Percentiles rank a stretch among this genome's conserved stretches.
These are phyloP conservation scores for Corinectria fuckeliana DNA, from an alignment of 2,329 filamentous ascomycete species.

Conservation along the genomic window DNA sequence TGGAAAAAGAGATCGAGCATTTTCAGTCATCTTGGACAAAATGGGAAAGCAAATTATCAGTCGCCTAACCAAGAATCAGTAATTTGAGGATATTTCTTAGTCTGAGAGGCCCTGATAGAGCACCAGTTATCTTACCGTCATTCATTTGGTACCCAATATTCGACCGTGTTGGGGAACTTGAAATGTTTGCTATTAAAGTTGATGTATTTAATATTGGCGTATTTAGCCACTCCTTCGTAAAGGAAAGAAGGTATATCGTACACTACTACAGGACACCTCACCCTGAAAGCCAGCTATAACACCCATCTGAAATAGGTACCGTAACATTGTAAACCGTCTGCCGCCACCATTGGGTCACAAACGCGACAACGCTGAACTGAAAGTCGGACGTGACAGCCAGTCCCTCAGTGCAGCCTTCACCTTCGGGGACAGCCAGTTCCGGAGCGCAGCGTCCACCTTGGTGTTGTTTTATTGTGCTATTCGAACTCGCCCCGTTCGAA, in stretches of 20 bases:
- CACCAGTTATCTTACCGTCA: no score
- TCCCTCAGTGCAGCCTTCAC: constrained; percentile 31
- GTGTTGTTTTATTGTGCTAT: constrained; percentile 16
- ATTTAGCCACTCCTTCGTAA: neutral
- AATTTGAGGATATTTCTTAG: no score
- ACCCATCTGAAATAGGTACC: constrained; percentile 25
- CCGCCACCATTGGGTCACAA: constrained; percentile 38
- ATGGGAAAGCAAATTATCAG: neutral
- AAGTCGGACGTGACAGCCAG: constrained; percentile 37
- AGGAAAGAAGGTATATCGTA: no score
- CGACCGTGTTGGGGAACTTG: no score
- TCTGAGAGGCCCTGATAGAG: no score
- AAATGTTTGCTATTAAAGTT: no score
- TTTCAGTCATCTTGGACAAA: neutral
- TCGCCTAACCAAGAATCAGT: no score
- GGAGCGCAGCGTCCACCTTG: constrained; percentile 31
- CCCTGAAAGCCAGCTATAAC: constrained; percentile 23
- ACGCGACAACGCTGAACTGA: constrained; percentile 35
- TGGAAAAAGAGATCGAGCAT: neutral
- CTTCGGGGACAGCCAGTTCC: constrained; percentile 30
- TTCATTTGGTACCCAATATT: no score
- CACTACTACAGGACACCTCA: no score
- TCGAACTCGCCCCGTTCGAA: neutral
- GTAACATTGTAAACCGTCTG: constrained; percentile 29
- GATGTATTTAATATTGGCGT: no score